phyloP scores from a whole-genome alignment of 2,329 filamentous ascomycete genomes.

The Tolypocladium amazonense region DNA sequence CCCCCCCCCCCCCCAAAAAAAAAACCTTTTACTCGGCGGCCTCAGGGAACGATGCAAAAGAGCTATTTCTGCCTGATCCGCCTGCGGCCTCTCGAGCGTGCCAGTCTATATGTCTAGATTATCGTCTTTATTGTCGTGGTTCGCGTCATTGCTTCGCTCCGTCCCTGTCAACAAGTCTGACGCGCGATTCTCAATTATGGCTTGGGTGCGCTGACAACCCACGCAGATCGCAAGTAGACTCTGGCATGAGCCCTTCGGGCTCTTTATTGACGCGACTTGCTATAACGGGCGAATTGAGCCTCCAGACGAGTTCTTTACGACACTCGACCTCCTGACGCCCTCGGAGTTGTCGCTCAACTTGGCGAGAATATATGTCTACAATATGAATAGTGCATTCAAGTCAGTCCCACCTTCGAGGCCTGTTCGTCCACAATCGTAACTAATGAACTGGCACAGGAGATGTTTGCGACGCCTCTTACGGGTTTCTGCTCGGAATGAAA shows the following conservation, averaged over 20 bases:
- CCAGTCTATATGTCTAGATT: not conserved
- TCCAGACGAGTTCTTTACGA: conserved; percentile 54
- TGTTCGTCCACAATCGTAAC: not conserved
- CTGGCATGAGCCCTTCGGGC: conserved; percentile 58
- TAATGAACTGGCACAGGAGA: conserved; percentile 27
- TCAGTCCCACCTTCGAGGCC: conserved; percentile 11
- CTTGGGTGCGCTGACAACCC: not conserved
- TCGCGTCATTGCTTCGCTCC: not conserved
- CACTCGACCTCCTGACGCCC: conserved; percentile 51
- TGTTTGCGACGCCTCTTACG: conserved; percentile 54
- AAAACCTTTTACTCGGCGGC: too few relatives aligned
- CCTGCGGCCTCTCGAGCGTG: not conserved
- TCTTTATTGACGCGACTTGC: conserved; percentile 60
- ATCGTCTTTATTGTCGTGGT: not conserved
- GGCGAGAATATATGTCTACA: conserved; percentile 56
- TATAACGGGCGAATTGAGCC: conserved; percentile 58
- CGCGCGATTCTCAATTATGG: not conserved
- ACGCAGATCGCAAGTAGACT: conserved; percentile 54
- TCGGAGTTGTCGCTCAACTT: conserved; percentile 49
- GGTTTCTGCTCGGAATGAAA: conserved; percentile 49
- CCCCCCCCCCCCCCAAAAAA: too few relatives aligned
- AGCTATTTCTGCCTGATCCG: not conserved
- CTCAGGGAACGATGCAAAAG: not conserved
- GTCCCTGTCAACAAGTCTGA: too few relatives aligned
- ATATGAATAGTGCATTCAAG: conserved; percentile 63